These are phyloP conservation scores for Brassica napus DNA, from an alignment of 345 rosid species.

Conservation along the genomic window DNA sequence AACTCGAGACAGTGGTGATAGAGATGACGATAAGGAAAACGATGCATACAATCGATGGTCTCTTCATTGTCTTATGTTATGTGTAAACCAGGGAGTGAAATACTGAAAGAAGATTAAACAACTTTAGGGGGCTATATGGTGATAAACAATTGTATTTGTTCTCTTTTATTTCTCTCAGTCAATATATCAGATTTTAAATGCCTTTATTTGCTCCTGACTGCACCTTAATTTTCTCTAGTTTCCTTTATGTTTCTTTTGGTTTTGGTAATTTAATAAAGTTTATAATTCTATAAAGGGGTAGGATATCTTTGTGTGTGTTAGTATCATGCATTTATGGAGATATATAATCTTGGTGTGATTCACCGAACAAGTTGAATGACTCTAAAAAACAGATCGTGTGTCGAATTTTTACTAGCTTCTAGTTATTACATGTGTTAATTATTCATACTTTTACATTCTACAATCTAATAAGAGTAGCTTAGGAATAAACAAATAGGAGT, in stretches of 20 bases:
- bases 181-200: not conserved
- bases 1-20: conserved; percentile 15
- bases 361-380: not conserved
- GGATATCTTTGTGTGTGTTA: conserved; percentile 20
- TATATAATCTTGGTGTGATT: conserved; percentile 23
- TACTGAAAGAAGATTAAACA: not conserved
- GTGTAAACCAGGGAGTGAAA: conserved; percentile 1
- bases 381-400: not conserved
- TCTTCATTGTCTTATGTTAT: conserved; percentile 13
- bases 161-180: conserved; percentile 18
- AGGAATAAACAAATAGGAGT: not conserved
- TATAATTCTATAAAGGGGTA: not conserved
- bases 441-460: not conserved
- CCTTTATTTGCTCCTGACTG: not conserved
- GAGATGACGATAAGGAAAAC: conserved; percentile 8
- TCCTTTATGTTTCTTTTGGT: conserved; percentile 22
- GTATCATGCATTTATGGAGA: not conserved
- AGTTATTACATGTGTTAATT: not conserved
- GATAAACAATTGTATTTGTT: conserved; percentile 6
- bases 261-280: not conserved
- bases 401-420: not conserved
- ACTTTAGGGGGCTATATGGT: not conserved
- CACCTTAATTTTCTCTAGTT: conserved; percentile 4
- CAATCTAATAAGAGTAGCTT: not conserved
- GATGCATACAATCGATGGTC: not conserved